Evolutionary conservation across 176 grass and related monocot species (phyloP).

Genomic region (Microstegium vimineum): DNA sequence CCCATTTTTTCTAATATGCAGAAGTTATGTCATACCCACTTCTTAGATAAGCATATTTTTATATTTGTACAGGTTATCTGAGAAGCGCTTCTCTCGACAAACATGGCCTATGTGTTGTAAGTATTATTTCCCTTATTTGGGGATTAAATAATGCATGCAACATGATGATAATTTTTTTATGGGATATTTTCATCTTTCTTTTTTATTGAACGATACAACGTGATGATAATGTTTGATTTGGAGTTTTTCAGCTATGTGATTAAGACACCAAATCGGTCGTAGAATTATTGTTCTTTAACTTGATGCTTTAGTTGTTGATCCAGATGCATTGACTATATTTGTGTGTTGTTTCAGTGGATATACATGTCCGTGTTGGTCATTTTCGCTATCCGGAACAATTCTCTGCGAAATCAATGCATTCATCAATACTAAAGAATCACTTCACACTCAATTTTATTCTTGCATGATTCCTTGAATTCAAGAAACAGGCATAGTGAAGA

Average conservation of each 20-base stretch:
- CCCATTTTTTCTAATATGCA: too few species aligned
- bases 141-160: background rate
- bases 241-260: background rate
- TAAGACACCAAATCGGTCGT: too few species aligned
- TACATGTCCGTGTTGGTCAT: background rate
- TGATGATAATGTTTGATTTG: background rate
- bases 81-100: too few species aligned
- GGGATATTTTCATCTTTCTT: too few species aligned
- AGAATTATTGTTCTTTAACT: background rate
- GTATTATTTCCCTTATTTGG: background rate
- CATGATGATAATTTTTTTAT: background rate
- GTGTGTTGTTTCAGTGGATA: background rate
- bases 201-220: too few species aligned
- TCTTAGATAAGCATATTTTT: too few species aligned
- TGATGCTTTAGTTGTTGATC: background rate
- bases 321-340: background rate
- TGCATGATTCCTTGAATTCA: background rate
- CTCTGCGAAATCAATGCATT: background rate
- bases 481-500: background rate
- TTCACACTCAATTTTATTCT: background rate
- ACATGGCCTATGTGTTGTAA: background rate
- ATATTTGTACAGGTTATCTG: too few species aligned
- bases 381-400: background rate
- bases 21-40: too few species aligned
- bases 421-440: background rate